Evolutionary conservation across 768 basidiomycete genomes (phyloP).

Genomic region (Hebeloma cylindrosporum): DNA sequence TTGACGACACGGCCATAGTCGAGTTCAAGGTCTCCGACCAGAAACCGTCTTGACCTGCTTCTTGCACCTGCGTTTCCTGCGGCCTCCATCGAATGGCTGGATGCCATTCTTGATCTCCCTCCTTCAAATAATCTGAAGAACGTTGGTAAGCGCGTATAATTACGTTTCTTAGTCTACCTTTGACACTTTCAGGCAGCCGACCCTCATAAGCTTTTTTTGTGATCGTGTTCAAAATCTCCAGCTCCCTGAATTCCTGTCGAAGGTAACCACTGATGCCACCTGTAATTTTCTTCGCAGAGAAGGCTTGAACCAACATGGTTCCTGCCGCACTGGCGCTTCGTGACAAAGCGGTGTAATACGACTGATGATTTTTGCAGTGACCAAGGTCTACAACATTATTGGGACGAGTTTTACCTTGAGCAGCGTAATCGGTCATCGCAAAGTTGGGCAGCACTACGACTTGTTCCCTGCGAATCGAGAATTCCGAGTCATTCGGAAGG

Average conservation of each 20-base stretch:
- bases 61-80: not conserved
- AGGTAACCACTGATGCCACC: constrained; percentile 16
- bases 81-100: not conserved
- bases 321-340: constrained; percentile 25
- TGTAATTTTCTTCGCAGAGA: constrained; percentile 21
- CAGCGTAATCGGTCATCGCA: constrained; percentile 31
- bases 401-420: constrained; percentile 25
- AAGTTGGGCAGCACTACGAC: constrained; percentile 30
- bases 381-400: constrained; percentile 28
- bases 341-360: constrained; percentile 29
- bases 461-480: constrained; percentile 20
- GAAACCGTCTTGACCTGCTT: not conserved
- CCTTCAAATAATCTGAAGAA: not conserved
- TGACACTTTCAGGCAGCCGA: constrained; percentile 8
- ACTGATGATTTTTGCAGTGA: constrained; percentile 16
- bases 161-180: constrained; percentile 15
- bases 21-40: too few species aligned
- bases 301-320: constrained; percentile 28
- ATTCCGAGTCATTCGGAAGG: constrained; percentile 19
- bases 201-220: constrained; percentile 17
- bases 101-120: constrained; percentile 1
- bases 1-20: too few species aligned
- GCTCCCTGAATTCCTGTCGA: constrained; percentile 27
- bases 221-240: constrained; percentile 31
- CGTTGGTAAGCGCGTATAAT: constrained; percentile 16